Evolutionary conservation across 2,329 filamentous ascomycete species (phyloP), one percentile per base, ranked within the genome.

Genomic region (Paraphoma chrysanthemicola): DNA sequence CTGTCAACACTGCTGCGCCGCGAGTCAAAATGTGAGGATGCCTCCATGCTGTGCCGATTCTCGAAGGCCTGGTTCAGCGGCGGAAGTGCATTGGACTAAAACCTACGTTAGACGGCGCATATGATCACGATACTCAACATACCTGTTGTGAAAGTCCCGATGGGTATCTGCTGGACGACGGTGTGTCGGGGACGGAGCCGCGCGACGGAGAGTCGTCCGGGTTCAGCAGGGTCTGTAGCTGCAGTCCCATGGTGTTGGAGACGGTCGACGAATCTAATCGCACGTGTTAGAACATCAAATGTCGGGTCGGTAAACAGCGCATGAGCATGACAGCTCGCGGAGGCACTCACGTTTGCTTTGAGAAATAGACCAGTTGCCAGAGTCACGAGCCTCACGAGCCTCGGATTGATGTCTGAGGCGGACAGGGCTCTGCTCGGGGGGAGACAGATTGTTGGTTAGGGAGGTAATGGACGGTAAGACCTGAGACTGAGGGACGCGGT

Each of bases 1-100:
- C 90, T 92, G 75, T 93, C 90, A 4, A 93, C 89, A 67, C 90
- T 93, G 77, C 92, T 91, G 50, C 91, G 86, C 55, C 90, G 85
- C 46, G 88, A 87, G 47, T 88, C 83, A 36, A 81, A 74, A 18
- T 84, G 79, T 1, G 80, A 69, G 44, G 63, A 51, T 18, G 80
- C 79, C 47, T 87, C 85, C 44, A 83, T 80, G 59, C 84, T 85
- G 41, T 74, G 67, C 28, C 79, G 74, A 51, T 76, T 76, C 59
- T 81, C 79, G 52, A 81, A 81, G 17, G 76, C 78, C 63, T 87
- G 85, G 50, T 86, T 87, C 59, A 88, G 82, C 0, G 85, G 85
- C 2, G 86, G 85, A 9, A 88, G 74, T 41, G 79, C 75, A 63
- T 68, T 73, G 18, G 72, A 69, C 55, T 78, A 62, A 12, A 31